phyloP scores from a whole-genome alignment of 805 yeast genomes.

The Saccharomycopsis sp. region DNA sequence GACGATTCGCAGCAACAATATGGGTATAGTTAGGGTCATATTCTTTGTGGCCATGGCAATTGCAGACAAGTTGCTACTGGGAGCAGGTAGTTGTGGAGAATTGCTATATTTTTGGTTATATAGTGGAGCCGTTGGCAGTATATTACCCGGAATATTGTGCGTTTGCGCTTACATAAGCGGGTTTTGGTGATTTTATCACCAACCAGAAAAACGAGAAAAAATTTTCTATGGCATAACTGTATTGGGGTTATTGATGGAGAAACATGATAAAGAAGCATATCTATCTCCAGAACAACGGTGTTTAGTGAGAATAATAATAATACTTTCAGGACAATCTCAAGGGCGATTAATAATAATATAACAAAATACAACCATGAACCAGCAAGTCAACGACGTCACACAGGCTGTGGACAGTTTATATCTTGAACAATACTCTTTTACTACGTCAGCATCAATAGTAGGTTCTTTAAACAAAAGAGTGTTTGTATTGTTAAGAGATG shows the following conservation, averaged over 20 bases:
- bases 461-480: conserved; percentile 78
- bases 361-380: neutral
- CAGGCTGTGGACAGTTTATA: conserved; percentile 36
- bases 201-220: neutral
- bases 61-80: too few relatives aligned
- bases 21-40: neutral
- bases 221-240: neutral
- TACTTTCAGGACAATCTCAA: neutral
- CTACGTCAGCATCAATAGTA: conserved; percentile 85
- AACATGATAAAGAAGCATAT: too few relatives aligned
- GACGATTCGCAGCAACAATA: neutral
- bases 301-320: neutral
- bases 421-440: conserved; percentile 73
- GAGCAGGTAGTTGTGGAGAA: too few relatives aligned
- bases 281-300: too few relatives aligned
- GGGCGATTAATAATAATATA: neutral
- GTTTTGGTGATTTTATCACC: neutral
- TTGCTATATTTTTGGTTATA: too few relatives aligned
- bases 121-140: too few relatives aligned
- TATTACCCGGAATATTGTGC: too few relatives aligned
- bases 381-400: conserved; percentile 10
- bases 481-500: conserved; percentile 83
- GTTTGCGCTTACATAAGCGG: neutral
- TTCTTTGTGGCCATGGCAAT: too few relatives aligned
- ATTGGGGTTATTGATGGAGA: neutral